Evolutionary conservation across 2,329 filamentous ascomycete genomes (phyloP).

Genomic region (Cylindrodendrum hubeiense): DNA sequence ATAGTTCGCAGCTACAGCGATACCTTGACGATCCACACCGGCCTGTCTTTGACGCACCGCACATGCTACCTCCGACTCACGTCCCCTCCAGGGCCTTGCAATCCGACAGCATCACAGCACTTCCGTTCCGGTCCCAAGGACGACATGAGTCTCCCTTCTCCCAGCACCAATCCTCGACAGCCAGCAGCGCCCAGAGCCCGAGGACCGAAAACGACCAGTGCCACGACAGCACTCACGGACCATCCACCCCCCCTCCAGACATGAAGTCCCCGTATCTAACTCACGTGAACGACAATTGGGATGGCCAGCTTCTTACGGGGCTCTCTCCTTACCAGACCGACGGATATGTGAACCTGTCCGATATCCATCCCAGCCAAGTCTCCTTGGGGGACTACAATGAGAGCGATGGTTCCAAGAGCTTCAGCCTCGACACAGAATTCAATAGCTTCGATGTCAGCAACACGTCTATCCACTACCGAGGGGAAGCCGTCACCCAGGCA

Average conservation of each 20-base stretch:
- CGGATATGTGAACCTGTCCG: slow-evolving; percentile 33
- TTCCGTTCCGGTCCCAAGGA: slow-evolving; percentile 9
- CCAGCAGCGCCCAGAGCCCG: slow-evolving; percentile 36
- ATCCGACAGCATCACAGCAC: slow-evolving; percentile 10
- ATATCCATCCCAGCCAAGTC: slow-evolving; percentile 28
- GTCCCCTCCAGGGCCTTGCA: slow-evolving; percentile 8
- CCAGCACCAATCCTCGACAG: slow-evolving; percentile 31
- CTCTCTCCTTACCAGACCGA: slow-evolving; percentile 6
- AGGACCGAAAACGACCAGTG: slow-evolving; percentile 32
- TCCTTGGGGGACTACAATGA: neutral
- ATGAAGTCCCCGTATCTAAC: slow-evolving; percentile 25
- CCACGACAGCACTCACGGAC: slow-evolving; percentile 30
- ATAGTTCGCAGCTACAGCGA: slow-evolving; percentile 23
- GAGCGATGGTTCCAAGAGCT: slow-evolving; percentile 1
- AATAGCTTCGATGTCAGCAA: slow-evolving; percentile 6
- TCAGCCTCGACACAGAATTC: slow-evolving; percentile 14
- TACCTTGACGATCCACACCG: slow-evolving; percentile 29
- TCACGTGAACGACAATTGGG: slow-evolving; percentile 14
- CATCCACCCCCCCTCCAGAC: slow-evolving; percentile 37
- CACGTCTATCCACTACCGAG: slow-evolving; percentile 3
- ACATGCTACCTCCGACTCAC: neutral
- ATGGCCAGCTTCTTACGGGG: slow-evolving; percentile 24
- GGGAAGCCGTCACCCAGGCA: neutral
- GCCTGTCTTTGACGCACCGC: slow-evolving; percentile 18
- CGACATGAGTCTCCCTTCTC: slow-evolving; percentile 35